Evolutionary conservation across 2,329 filamentous ascomycete genomes (phyloP).

Genomic region (Pseudopyrenochaeta lycopersici): DNA sequence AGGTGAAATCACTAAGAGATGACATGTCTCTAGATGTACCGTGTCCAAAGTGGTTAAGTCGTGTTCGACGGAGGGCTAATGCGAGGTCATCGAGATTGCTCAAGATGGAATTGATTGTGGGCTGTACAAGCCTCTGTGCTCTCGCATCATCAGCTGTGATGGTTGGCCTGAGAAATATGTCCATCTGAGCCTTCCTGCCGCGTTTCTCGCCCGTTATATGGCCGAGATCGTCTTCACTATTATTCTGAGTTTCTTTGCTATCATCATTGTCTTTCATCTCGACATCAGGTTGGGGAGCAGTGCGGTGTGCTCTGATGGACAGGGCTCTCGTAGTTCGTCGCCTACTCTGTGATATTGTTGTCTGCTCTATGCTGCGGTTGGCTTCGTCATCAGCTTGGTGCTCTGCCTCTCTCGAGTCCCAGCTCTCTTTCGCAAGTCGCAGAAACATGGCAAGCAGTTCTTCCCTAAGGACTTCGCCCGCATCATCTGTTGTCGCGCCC

Average conservation of each 20-base stretch:
- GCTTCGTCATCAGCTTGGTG: slow-evolving; percentile 21
- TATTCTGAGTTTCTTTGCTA: neutral
- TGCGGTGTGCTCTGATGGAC: slow-evolving; percentile 3
- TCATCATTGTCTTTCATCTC: slow-evolving; percentile 14
- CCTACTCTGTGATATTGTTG: slow-evolving; percentile 5
- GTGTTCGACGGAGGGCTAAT: slow-evolving; percentile 72
- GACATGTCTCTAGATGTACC: slow-evolving; percentile 36
- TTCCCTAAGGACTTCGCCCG: slow-evolving; percentile 73
- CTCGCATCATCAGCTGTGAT: slow-evolving; percentile 75
- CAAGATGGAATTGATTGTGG: slow-evolving; percentile 75
- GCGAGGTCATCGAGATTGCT: slow-evolving; percentile 74
- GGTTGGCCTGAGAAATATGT: slow-evolving; percentile 53
- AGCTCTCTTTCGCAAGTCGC: slow-evolving; percentile 72
- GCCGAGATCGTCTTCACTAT: neutral
- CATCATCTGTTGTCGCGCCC: slow-evolving; percentile 52
- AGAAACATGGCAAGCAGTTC: slow-evolving; percentile 73
- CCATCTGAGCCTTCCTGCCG: slow-evolving; percentile 16
- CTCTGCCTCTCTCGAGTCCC: slow-evolving; percentile 49
- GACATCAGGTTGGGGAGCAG: slow-evolving; percentile 6
- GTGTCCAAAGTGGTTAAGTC: slow-evolving; percentile 59
- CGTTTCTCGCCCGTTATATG: slow-evolving; percentile 9
- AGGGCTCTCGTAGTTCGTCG: slow-evolving; percentile 22
- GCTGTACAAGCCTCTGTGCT: slow-evolving; percentile 71
- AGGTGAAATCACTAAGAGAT: slow-evolving; percentile 38
- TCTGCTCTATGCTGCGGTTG: slow-evolving; percentile 8